These are phyloP conservation scores for Verticillium nubilum DNA, from an alignment of 2,329 filamentous ascomycete genomes.

Conservation along the genomic window DNA sequence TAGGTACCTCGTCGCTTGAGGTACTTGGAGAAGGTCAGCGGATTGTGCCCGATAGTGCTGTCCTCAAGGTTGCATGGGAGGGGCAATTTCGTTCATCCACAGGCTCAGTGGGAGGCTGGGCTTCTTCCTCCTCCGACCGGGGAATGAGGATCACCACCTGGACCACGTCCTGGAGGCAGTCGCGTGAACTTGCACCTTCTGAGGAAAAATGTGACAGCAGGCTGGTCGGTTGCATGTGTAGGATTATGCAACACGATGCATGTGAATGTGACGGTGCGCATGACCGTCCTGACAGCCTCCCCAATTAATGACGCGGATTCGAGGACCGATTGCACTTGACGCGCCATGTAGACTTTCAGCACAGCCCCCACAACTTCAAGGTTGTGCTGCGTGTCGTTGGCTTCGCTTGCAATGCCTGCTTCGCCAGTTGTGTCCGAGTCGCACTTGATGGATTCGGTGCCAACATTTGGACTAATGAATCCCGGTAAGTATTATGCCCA, in stretches of 20 bases:
- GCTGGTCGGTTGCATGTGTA: slow-evolving; percentile 4
- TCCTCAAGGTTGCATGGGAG: slow-evolving; percentile 8
- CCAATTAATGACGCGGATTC: slow-evolving; percentile 1
- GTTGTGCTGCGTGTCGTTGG: slow-evolving; percentile 2
- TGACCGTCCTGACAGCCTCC: neutral
- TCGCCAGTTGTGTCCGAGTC: neutral
- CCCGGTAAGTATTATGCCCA: neutral
- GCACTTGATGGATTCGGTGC: slow-evolving; percentile 4
- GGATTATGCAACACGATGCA: slow-evolving; percentile 12
- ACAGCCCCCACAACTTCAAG: neutral
- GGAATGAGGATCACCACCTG: slow-evolving; percentile 5
- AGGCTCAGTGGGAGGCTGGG: slow-evolving; percentile 3
- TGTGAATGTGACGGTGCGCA: slow-evolving; percentile 7
- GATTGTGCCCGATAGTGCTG: neutral
- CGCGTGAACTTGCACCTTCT: neutral
- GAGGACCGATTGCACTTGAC: slow-evolving; percentile 2
- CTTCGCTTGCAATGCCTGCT: neutral
- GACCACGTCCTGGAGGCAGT: slow-evolving; percentile 1
- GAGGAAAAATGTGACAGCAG: neutral
- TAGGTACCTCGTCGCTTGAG: slow-evolving; percentile 3
- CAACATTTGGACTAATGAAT: slow-evolving; percentile 8
- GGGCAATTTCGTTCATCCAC: slow-evolving; percentile 11
- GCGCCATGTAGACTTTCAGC: neutral
- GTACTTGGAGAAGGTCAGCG: slow-evolving; percentile 1
- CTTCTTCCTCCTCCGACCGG: neutral